A percentile compares a stretch with the other conserved stretches of the same genome.
Evolutionary conservation across 225 moss, liverwort and hornwort species (phyloP).

Genomic region (Lunularia cruciata): DNA sequence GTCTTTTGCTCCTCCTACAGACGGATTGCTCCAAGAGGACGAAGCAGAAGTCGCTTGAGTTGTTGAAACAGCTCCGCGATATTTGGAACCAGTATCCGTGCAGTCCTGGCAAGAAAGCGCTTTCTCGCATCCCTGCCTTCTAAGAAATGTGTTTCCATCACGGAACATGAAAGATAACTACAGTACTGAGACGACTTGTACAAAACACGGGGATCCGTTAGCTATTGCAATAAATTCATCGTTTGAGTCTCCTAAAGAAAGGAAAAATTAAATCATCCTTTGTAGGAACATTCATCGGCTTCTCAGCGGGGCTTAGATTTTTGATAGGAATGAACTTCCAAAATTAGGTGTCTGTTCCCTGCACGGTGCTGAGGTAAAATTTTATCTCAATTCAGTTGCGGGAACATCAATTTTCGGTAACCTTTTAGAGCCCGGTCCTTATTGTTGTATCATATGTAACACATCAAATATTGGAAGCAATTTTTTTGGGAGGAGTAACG

Average conservation of each 20-base stretch:
- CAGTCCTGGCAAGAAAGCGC: slow-evolving; percentile 43
- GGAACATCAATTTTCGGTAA: neutral
- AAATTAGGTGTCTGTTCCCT: neutral
- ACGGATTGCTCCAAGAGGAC: slow-evolving; percentile 58
- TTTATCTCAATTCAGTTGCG: neutral
- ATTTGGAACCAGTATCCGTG: slow-evolving; percentile 56
- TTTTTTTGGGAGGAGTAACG: slow-evolving; percentile 44
- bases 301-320: slow-evolving; percentile 1
- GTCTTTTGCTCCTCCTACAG: slow-evolving; percentile 66
- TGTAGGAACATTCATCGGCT: slow-evolving; percentile 5
- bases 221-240: neutral
- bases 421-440: neutral
- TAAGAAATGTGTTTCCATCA: neutral
- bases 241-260: neutral
- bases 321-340: neutral
- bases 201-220: neutral
- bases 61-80: slow-evolving; percentile 59
- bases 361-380: neutral
- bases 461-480: slow-evolving; percentile 1
- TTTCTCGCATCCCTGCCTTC: slow-evolving; percentile 12
- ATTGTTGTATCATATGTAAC: slow-evolving; percentile 18
- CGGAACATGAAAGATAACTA: neutral
- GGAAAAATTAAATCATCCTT: too few relatives aligned
- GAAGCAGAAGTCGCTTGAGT: slow-evolving; percentile 59
- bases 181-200: neutral